Base-by-base conservation (phyloP, 345 rosid genomes). In the Bruguiera sexangula region DNA sequence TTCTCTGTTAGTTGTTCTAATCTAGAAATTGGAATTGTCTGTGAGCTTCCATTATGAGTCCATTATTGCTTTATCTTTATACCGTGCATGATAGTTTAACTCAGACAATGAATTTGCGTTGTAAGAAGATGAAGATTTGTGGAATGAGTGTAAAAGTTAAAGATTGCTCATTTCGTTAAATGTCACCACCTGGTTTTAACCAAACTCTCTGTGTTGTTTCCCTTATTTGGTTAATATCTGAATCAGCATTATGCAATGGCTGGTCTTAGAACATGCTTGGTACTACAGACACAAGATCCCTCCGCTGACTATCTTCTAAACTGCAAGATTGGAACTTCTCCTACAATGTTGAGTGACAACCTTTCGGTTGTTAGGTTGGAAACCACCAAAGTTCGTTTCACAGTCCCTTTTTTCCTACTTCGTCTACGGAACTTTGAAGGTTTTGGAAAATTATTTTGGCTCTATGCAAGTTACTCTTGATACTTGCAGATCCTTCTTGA, bases 251-350 rank as follows among this genome's bases (percentile, higher is more conserved):
- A 83, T 75, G 97, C 97, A 48, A 74, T 75, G 88, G 74, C 84
- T 66, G 97, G 97, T 55, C 80, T 86, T 5, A 87, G 71, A 39
- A 89, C 97, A 57, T 91, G 96, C 74, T 86, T 91, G 76, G 89
- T 91, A 66, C 71, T 89, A 68, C 96, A 91, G 55, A 82, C 83
- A n/a, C 96, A 88, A 82, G 97, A 93, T 56, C 86, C 85, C 54
- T 85, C 86, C 20, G 90, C 93, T 6, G 96, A 91, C 22, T 82
- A 76, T 84, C 89, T 93, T 68, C 82, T 89, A 26, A 84, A 88
- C 69, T 80, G 78, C 80, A 89, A 89, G 84, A 93, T 86, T 74
- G 88, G 89, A 70, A 79, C 87, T 76, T 78, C 89, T 71, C 90
- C 96, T 31, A 70, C 75, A 20, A 60, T 60, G 24, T 83, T 86